Evolutionary conservation across 441 rosid species (phyloP).

Genomic region (Raphanus hybrid): DNA sequence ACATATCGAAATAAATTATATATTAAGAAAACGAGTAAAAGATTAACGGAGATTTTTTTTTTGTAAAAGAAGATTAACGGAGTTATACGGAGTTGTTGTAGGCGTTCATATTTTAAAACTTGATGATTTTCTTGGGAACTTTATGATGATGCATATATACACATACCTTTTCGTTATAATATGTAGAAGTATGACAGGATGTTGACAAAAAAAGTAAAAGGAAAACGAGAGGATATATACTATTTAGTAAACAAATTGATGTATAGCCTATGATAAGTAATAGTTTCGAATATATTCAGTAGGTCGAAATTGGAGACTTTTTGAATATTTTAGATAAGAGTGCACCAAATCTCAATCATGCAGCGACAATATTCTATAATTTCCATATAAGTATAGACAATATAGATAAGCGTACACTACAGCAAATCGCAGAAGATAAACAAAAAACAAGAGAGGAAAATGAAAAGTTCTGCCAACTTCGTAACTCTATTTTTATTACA

Average conservation of each 20-base stretch:
- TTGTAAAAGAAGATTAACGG: neutral
- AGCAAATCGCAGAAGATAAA: constrained; percentile 9
- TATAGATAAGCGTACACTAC: constrained; percentile 13
- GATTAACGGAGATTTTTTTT: neutral
- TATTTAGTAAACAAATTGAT: constrained; percentile 1
- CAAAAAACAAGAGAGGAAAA: neutral
- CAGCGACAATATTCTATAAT: neutral
- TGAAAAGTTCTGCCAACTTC: constrained; percentile 22
- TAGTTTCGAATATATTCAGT: constrained; percentile 19
- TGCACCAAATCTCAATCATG: constrained; percentile 31
- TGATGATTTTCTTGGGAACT: neutral
- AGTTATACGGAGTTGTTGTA: neutral
- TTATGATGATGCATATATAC: neutral
- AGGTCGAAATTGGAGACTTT: constrained; percentile 25
- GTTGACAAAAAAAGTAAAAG: neutral
- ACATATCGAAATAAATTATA: neutral
- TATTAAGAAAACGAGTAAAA: neutral
- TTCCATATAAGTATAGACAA: constrained; percentile 33
- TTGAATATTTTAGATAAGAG: constrained; percentile 3
- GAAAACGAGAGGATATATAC: neutral
- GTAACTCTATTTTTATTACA: constrained; percentile 8
- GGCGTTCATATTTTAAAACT: neutral
- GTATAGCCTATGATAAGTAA: constrained; percentile 5
- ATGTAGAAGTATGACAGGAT: neutral
- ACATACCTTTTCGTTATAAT: neutral